Evolutionary conservation across 768 basidiomycete genomes (phyloP).

Genomic region (Phallus indusiatus): DNA sequence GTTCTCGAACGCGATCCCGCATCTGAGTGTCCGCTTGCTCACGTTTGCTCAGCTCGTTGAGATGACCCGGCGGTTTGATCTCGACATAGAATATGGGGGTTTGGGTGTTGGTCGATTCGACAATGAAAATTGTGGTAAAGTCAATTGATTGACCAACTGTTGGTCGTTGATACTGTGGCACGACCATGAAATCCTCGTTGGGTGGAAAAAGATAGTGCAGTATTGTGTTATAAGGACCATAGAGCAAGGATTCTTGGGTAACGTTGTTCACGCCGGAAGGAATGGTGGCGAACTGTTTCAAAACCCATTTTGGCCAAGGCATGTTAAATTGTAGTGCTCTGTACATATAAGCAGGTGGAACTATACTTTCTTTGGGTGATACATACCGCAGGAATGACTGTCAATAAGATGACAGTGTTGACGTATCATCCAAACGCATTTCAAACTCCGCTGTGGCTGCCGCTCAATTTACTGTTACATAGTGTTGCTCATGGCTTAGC

Average conservation of each 20-base stretch:
- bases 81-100: conserved; percentile 6
- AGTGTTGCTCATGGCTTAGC: too few relatives aligned
- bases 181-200: conserved; percentile 5
- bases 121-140: conserved; percentile 8
- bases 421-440: too few relatives aligned
- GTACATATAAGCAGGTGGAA: too few relatives aligned
- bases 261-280: background rate
- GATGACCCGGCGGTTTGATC: conserved; percentile 5
- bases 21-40: conserved; percentile 5
- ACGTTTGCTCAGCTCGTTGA: background rate
- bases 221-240: conserved; percentile 8
- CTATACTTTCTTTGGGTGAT: too few relatives aligned
- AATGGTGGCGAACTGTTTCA: conserved; percentile 4
- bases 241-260: background rate
- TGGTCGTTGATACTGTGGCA: conserved; percentile 6
- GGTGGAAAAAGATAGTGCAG: background rate
- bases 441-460: too few relatives aligned
- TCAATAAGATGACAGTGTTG: too few relatives aligned
- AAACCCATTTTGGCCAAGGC: background rate
- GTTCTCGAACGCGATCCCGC: background rate
- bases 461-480: too few relatives aligned
- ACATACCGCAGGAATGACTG: too few relatives aligned
- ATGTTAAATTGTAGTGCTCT: background rate
- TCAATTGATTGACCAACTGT: background rate
- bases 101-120: background rate